A percentile compares a stretch with the other conserved stretches of the same genome.
phyloP scores from a whole-genome alignment of 2,329 filamentous ascomycete species.

The Colletotrichum sp. region DNA sequence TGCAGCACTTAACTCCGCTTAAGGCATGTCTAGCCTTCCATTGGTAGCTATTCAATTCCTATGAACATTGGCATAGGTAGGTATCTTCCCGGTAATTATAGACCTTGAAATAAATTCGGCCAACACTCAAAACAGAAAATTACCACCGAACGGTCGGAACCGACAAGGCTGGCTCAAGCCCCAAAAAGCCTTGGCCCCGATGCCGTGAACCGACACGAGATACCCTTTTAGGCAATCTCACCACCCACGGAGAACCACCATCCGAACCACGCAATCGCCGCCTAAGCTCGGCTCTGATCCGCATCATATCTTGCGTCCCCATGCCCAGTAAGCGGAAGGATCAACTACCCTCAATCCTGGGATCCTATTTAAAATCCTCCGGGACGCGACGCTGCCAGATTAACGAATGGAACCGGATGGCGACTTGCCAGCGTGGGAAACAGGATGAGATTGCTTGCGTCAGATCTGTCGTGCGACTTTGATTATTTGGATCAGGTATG shows the following conservation, averaged over 20 bases:
- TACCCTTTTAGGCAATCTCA: background rate
- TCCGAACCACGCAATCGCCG: background rate
- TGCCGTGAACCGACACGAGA: background rate
- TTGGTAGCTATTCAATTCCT: no score
- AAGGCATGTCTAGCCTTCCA: no score
- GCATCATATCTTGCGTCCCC: background rate
- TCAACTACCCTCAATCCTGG: background rate
- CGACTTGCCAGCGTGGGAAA: background rate
- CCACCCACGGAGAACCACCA: background rate
- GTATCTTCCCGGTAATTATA: background rate
- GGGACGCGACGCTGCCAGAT: background rate
- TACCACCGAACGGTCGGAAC: background rate
- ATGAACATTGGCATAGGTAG: no score
- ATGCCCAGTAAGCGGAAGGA: background rate
- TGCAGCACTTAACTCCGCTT: no score
- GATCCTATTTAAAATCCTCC: background rate
- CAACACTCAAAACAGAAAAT: background rate
- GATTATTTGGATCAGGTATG: accelerated
- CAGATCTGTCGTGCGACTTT: background rate
- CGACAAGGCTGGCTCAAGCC: background rate
- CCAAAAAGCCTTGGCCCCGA: background rate
- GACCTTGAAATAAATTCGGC: background rate
- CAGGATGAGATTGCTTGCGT: background rate
- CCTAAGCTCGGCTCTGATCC: background rate
- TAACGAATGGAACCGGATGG: background rate